Evolutionary conservation across 495 filamentous ascomycete genomes (phyloP), one percentile per base, ranked within the genome.

Genomic region (Tetracladium setigerum): DNA sequence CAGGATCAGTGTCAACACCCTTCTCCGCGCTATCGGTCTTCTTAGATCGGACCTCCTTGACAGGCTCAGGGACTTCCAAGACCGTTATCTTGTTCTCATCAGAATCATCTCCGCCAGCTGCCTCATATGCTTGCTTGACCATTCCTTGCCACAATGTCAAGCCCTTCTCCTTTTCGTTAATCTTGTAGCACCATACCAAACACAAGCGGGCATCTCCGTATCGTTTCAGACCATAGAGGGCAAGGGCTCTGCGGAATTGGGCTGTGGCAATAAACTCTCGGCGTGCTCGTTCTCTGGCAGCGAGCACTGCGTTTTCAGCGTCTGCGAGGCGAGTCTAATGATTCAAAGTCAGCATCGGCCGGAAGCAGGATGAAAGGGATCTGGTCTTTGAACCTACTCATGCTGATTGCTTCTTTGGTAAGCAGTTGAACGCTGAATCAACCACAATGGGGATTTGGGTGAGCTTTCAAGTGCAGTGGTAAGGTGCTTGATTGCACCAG

Each of bases 361-460:
- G n/a, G n/a, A n/a, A n/a, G n/a, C n/a, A n/a, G n/a, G n/a, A n/a
- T n/a, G n/a, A n/a, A n/a, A 27, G 22, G 22, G 3, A 27, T 27
- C 7, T 27, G 7, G 7, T 27, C 22, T 7, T 27, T 27, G 22
- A 27, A 27, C 22, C 7, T 27, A 27, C 58, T 54, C 33, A 31
- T 65, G 53, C 31, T 72, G 36, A 8, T 49, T 65, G 12, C 66
- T 60, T 45, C 90, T 84, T 8, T 87, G 77, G 58, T 87, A 83
- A 22, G 89, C 89, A 10, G 82, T 90, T 2, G 88, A 86, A 19
- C 94, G 87, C 61, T 92, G 83, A 50, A 95, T 79, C 52, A 92
- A 85, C 76, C 94, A 97, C 48, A 78, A 62, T 5, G 87, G 84
- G 7, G 89, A 84, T 30, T 73, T 77, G 10, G 86, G 81, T 6